phyloP scores from a whole-genome alignment of 306 rosid genomes.

The Spatholobus suberectus region DNA sequence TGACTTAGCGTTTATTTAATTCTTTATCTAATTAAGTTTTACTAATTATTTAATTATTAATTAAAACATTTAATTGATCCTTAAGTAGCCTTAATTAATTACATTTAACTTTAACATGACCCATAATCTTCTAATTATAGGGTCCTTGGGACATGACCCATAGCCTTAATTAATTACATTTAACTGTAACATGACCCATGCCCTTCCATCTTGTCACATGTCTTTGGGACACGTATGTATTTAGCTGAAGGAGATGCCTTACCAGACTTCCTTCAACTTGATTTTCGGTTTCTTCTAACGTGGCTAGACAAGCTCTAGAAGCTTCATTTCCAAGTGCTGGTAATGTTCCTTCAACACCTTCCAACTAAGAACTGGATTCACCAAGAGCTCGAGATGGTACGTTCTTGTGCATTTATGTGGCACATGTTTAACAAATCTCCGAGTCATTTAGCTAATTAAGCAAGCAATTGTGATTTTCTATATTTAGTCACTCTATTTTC shows the following conservation, averaged over 20 bases:
- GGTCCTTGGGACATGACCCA: too few species aligned
- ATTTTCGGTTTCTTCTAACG: slow-evolving; percentile 98
- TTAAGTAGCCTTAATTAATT: too few species aligned
- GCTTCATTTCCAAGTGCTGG: slow-evolving; percentile 96
- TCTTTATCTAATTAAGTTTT: too few species aligned
- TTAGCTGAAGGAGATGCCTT: slow-evolving; percentile 98
- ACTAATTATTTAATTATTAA: too few species aligned
- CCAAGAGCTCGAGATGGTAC: slow-evolving; percentile 97
- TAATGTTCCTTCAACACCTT: slow-evolving; percentile 98
- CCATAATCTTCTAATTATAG: too few species aligned
- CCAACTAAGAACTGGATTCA: slow-evolving; percentile 92
- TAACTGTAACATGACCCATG: too few species aligned
- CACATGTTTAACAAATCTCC: slow-evolving; percentile 98
- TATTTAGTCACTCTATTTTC: slow-evolving; percentile 26
- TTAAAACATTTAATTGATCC: too few species aligned
- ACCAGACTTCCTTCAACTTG: slow-evolving; percentile 98
- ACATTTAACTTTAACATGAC: too few species aligned
- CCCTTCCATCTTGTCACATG: slow-evolving; percentile 91
- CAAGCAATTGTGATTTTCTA: slow-evolving; percentile 32
- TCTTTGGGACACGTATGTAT: slow-evolving; percentile 98
- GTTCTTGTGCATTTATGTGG: slow-evolving; percentile 98
- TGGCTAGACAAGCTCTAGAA: slow-evolving; percentile 90
- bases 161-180: too few species aligned
- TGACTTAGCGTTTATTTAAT: too few species aligned
- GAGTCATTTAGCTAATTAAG: slow-evolving; percentile 82